Percentiles rank a stretch among this genome's conserved stretches.
phyloP scores from a whole-genome alignment of 768 basidiomycete genomes.

The Trametes villosa region DNA sequence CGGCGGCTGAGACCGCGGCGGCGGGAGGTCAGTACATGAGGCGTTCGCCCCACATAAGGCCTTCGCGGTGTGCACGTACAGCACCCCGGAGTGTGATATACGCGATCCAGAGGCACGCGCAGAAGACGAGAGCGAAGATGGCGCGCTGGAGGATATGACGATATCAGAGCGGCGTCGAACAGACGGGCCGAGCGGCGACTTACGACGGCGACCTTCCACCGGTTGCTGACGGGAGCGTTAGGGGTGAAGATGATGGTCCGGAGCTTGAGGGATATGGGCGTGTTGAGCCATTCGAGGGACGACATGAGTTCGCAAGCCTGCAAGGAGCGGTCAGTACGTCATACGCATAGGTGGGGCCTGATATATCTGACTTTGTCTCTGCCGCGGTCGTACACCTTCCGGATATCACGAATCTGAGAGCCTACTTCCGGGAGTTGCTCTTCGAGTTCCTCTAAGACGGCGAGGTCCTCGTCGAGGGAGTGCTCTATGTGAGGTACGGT shows the following conservation, averaged over 20 bases:
- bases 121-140: slow-evolving; percentile 59
- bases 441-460: slow-evolving; percentile 60
- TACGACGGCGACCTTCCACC: slow-evolving; percentile 70
- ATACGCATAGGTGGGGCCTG: not conserved
- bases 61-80: slow-evolving; percentile 72
- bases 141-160: slow-evolving; percentile 27
- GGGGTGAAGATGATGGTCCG: slow-evolving; percentile 75
- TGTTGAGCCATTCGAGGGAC: slow-evolving; percentile 77
- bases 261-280: slow-evolving; percentile 77
- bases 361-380: slow-evolving; percentile 55
- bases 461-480: slow-evolving; percentile 64
- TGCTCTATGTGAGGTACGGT: slow-evolving; percentile 66
- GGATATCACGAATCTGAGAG: slow-evolving; percentile 63
- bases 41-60: slow-evolving; percentile 80
- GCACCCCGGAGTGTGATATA: slow-evolving; percentile 69
- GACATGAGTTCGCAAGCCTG: slow-evolving; percentile 69
- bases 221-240: slow-evolving; percentile 70
- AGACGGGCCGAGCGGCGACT: too few species aligned
- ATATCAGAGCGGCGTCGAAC: not conserved
- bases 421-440: slow-evolving; percentile 64
- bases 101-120: slow-evolving; percentile 60
- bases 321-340: not conserved
- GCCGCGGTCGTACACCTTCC: slow-evolving; percentile 72
- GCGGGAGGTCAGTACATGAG: slow-evolving; percentile 60
- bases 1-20: not conserved